Conservation (phyloP, 2,329 filamentous ascomycete species). For the Nothopassalora personata region DNA sequence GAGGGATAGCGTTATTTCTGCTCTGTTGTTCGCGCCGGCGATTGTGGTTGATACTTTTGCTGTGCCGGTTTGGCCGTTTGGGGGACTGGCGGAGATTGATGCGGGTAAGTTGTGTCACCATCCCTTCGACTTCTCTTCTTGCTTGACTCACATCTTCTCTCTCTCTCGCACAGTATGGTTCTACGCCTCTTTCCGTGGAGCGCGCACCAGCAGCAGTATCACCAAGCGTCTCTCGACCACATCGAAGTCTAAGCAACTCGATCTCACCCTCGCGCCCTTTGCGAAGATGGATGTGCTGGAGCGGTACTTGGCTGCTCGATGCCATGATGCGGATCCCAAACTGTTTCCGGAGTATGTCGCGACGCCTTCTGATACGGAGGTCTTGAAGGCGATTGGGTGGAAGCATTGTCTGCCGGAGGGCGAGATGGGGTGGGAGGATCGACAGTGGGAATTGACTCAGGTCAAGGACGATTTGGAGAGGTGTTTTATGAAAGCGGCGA, state of each 20-base stretch:
- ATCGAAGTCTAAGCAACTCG: slow-evolving; percentile 29
- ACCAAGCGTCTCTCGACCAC: slow-evolving; percentile 33
- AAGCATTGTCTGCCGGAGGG: background rate
- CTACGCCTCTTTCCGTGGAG: slow-evolving; percentile 43
- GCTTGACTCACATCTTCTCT: background rate
- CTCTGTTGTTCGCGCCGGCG: slow-evolving; percentile 38
- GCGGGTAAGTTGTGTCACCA: slow-evolving; percentile 7
- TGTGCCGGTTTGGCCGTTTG: slow-evolving; percentile 36
- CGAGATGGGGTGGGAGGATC: slow-evolving; percentile 1
- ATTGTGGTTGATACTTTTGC: slow-evolving; percentile 33
- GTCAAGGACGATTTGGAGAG: slow-evolving; percentile 3
- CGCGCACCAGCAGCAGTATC: slow-evolving; percentile 37
- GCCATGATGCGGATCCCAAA: slow-evolving; percentile 34
- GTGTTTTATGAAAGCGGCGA: background rate
- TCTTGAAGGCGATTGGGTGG: slow-evolving; percentile 36
- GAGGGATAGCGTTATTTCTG: slow-evolving; percentile 40
- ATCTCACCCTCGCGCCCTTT: slow-evolving; percentile 35
- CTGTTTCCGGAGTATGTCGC: slow-evolving; percentile 32
- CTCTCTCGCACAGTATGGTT: slow-evolving; percentile 11
- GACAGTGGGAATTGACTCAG: slow-evolving; percentile 4
- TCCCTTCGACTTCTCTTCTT: slow-evolving; percentile 22
- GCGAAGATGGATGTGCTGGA: slow-evolving; percentile 35
- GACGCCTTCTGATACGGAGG: slow-evolving; percentile 36
- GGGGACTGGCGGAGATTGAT: slow-evolving; percentile 35
- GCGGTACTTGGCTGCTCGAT: slow-evolving; percentile 37